Conservation (phyloP, 306 rosid species). For the Ziziphus jujuba region DNA sequence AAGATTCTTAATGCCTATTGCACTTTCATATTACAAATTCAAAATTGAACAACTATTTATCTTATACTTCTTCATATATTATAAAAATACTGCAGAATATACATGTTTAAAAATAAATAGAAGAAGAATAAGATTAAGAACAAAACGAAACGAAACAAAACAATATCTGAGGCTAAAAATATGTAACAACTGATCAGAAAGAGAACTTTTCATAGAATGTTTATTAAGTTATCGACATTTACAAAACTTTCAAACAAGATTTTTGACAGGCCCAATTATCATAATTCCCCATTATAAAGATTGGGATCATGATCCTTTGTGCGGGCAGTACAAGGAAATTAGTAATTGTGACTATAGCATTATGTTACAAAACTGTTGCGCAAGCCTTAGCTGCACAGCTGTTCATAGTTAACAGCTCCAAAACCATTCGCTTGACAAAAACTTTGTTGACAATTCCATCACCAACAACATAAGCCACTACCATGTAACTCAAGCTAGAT, state of each 20-base stretch:
- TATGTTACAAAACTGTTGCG: conserved; percentile 25
- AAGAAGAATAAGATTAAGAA: too few relatives aligned
- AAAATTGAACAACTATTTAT: too few relatives aligned
- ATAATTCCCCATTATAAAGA: conserved; percentile 42
- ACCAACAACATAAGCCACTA: conserved; percentile 5
- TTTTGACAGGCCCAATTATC: conserved; percentile 26
- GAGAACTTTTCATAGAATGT: not conserved
- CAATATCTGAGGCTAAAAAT: not conserved
- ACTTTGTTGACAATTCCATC: not conserved
- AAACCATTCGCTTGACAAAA: conserved; percentile 15
- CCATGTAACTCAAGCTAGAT: not conserved
- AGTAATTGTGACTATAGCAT: conserved; percentile 16
- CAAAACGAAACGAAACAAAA: too few relatives aligned
- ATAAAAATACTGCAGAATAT: too few relatives aligned
- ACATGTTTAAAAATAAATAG: too few relatives aligned
- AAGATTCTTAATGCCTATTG: too few relatives aligned
- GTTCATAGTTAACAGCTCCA: conserved; percentile 24
- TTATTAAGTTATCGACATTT: conserved; percentile 6
- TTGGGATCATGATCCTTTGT: conserved; percentile 38
- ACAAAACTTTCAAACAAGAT: conserved; percentile 18
- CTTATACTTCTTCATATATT: too few relatives aligned
- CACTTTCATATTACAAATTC: too few relatives aligned
- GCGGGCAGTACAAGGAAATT: conserved; percentile 1
- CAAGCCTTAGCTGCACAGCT: conserved; percentile 16
- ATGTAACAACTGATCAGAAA: not conserved